Base-by-base conservation (phyloP, 208 protist genomes). In the Blechomonas ayalai region DNA sequence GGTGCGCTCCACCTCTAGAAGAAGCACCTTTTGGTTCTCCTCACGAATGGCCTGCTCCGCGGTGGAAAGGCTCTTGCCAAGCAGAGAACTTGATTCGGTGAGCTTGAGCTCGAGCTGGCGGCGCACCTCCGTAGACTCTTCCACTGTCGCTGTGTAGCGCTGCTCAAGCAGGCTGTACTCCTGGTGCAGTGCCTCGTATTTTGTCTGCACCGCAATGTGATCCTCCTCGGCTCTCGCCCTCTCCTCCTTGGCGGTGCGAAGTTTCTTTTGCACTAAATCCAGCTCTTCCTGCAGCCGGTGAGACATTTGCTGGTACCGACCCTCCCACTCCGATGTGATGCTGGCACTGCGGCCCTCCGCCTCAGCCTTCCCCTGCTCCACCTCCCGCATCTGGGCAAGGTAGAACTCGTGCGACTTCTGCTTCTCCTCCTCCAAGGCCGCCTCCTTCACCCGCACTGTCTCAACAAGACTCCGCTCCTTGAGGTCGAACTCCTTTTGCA, bases 391-490 rank as follows among this genome's bases (percentile, higher is more conserved):
- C 16, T 60, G 55, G 37, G 51, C 31, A 50, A 83, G 59, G 59
- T 89, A 84, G 47, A 72, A 65, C 19, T 67, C 50, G 64, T 92
- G 83, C 20, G 77, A 48, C 34, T 62, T 52, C 45, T 79, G 47
- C 37, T 67, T 62, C 65, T 86, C 73, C 49, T 59, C 25, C 48
- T 83, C 70, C 26, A 85, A 57, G n/a, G 55, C 65, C 7, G 60
- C 52, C 50, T 77, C 73, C 42, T 60, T 60, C 20, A 43, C 52
- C 15, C 51, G 47, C 22, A 82, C 5, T 12, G 47, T 42, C 16
- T 73, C 68, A 4, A 62, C 44, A 7, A 84, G 59, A 27, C 72
- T 62, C 4, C 60, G 60, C 52, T 92, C 73, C 42, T 80, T 77
- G 4, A 75, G 40, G 15, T 67, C 38, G 50, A 66, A 74, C 27